These are phyloP conservation scores for Apiotrichum brassicae DNA, from an alignment of 1,284 basidiomycete species.

Conservation along the genomic window DNA sequence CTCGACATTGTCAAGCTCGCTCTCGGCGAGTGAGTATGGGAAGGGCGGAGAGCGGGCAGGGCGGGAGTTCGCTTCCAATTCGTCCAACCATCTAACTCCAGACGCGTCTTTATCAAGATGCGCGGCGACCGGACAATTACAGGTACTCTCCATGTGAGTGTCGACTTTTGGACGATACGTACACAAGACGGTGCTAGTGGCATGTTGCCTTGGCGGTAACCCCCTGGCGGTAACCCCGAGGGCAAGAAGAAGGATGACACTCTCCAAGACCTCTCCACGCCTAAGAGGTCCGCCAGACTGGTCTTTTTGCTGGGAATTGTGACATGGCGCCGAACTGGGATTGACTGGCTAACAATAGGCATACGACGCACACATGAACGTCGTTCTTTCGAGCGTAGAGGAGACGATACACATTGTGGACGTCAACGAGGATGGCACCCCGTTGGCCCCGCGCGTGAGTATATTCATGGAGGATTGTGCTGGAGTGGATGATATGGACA, in stretches of 20 bases:
- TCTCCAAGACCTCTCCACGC: too few species aligned
- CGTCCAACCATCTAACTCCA: constrained; percentile 18
- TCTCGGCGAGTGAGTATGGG: constrained; percentile 78
- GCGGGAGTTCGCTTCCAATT: too few species aligned
- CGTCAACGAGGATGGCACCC: constrained; percentile 49
- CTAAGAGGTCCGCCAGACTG: too few species aligned
- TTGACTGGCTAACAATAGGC: constrained; percentile 65
- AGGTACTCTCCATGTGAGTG: constrained; percentile 82
- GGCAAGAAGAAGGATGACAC: too few species aligned
- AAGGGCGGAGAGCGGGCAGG: too few species aligned
- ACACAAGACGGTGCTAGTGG: too few species aligned
- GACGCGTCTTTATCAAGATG: constrained; percentile 60
- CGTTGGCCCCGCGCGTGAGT: constrained; percentile 49
- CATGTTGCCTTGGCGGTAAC: not conserved
- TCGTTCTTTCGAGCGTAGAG: constrained; percentile 94
- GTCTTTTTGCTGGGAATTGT: too few species aligned
- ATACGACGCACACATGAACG: constrained; percentile 99
- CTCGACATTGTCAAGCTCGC: constrained; percentile 96
- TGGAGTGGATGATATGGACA: not conserved
- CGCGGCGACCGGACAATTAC: constrained; percentile 89
- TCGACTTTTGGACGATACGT: not conserved
- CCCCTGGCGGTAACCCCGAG: not conserved
- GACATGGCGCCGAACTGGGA: too few species aligned
- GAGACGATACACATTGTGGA: constrained; percentile 93
- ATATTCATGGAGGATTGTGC: not conserved